Base-by-base conservation (phyloP, 2,329 filamentous ascomycete species). In the Colletotrichum sojae region DNA sequence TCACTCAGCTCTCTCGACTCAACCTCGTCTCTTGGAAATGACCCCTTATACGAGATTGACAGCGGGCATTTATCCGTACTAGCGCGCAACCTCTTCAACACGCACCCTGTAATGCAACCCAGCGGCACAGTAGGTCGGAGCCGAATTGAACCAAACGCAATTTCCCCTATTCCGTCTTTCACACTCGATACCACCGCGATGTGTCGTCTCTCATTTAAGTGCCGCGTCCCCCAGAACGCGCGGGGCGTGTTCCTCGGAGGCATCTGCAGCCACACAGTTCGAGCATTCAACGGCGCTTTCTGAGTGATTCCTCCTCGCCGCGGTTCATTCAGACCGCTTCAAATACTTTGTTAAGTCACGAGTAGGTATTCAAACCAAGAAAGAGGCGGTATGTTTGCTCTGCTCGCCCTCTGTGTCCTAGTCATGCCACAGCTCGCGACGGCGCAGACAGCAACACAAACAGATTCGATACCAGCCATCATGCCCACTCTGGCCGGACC, bases 401-500 rank as follows among this genome's bases (percentile, higher is more conserved):
- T 62, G 5, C 49, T 67, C 58, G 22, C 12, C 15, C 20, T 63
- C 45, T 45, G 9, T 40, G 16, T 16, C 1, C 20, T 62, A 1
- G 4, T 51, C 27, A 20, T 56, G 12, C 36, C 39, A 36, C 46
- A 15, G 6, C 22, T 62, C 15, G 46, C 36, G 20, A 40, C 13
- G 10, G 57, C 49, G 6, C 63, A 63, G 51, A 45, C 16, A 10
- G 25, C 49, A 4, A 27, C 57, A 18, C 40, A 49, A 8, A 49
- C 58, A 25, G 27, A 36, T 13, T 56, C 56, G 9, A 16, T 56
- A 10, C 63, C 51, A 4, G 49, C 40, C 13, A 55, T 67, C 40
- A 51, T 67, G 58, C 58, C 63, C n/a, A 63, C 58, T 22, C 15
- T 63, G 8, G 49, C 58, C 16, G 63, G 63, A 15, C 63, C 63